These are phyloP conservation scores for Endocalyx cinctus DNA, from an alignment of 2,329 filamentous ascomycete genomes.

Conservation along the genomic window DNA sequence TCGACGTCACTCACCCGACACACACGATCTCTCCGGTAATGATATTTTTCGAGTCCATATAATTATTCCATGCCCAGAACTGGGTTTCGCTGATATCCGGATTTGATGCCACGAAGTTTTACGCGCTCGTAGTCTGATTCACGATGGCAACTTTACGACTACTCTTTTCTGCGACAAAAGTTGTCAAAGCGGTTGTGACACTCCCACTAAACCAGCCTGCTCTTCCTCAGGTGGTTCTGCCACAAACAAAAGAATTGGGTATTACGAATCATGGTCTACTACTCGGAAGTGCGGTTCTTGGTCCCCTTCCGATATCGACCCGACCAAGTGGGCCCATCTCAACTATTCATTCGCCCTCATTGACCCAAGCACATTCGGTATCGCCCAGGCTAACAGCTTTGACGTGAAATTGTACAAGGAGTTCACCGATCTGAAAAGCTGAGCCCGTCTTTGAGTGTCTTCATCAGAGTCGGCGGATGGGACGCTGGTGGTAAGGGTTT, in stretches of 20 bases:
- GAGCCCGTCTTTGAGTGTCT: slow-evolving; percentile 23
- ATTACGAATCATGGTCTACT: slow-evolving; percentile 26
- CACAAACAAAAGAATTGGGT: slow-evolving; percentile 26
- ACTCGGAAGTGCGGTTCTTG: slow-evolving; percentile 3
- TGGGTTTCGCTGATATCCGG: no score
- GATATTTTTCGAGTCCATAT: no score
- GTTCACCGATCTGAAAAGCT: slow-evolving; percentile 26
- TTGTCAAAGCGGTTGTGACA: no score
- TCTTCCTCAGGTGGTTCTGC: no score
- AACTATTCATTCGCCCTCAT: slow-evolving; percentile 31
- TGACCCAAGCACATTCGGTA: slow-evolving; percentile 21
- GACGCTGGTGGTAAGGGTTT: slow-evolving; percentile 26
- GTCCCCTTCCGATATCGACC: slow-evolving; percentile 28
- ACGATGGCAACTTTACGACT: no score
- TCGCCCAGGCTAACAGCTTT: slow-evolving; percentile 24
- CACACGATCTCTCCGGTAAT: no score
- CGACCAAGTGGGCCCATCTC: slow-evolving; percentile 34
- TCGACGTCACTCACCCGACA: no score
- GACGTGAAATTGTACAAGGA: slow-evolving; percentile 11
- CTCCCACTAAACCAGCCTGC: no score
- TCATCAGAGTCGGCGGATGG: slow-evolving; percentile 38
- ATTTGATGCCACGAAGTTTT: no score
- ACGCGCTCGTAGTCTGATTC: no score
- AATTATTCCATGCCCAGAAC: no score
- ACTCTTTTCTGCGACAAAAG: no score